A percentile compares a stretch with the other conserved stretches of the same genome.
phyloP scores from a whole-genome alignment of 805 yeast genomes.

The Maudiozyma saulgeensis region DNA sequence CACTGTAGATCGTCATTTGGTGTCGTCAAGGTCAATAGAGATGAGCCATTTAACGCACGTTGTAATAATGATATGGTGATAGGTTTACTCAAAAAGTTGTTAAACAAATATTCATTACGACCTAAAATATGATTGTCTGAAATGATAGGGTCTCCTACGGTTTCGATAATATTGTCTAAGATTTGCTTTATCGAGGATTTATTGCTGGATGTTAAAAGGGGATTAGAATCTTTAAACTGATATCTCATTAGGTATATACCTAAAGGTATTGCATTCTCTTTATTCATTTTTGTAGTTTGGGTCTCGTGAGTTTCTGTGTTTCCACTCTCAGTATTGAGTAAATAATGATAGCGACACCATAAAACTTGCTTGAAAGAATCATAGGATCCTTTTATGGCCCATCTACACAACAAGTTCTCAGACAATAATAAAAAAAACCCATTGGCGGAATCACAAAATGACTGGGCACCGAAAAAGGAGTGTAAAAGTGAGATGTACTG shows the following conservation, averaged over 20 bases:
- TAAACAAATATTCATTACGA: constrained; percentile 38
- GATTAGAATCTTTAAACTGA: constrained; percentile 42
- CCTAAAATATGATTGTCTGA: constrained; percentile 35
- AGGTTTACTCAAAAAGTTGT: constrained; percentile 38
- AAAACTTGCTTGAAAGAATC: constrained; percentile 68
- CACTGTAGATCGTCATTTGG: constrained; percentile 37
- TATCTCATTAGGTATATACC: constrained; percentile 30
- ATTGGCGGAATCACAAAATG: constrained; percentile 55
- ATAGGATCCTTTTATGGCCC: constrained; percentile 41
- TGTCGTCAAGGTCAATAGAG: constrained; percentile 22
- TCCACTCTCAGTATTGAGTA: constrained; percentile 48
- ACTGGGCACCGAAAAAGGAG: constrained; percentile 57
- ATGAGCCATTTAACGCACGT: constrained; percentile 44
- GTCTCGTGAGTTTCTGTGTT: constrained; percentile 61
- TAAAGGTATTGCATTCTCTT: constrained; percentile 21
- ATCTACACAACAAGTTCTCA: constrained; percentile 41
- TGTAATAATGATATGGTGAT: constrained; percentile 39
- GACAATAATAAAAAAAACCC: constrained; percentile 56
- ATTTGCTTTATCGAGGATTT: constrained; percentile 62
- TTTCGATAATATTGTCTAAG: constrained; percentile 61
- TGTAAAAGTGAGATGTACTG: constrained; percentile 52
- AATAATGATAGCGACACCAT: constrained; percentile 67
- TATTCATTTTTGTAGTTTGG: constrained; percentile 31
- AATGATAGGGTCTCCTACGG: constrained; percentile 54
- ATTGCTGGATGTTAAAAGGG: constrained; percentile 45